Evolutionary conservation across 1,139 yeast species (phyloP), one percentile per base, ranked within the genome.

Genomic region (Saccharomyces hybrid): DNA sequence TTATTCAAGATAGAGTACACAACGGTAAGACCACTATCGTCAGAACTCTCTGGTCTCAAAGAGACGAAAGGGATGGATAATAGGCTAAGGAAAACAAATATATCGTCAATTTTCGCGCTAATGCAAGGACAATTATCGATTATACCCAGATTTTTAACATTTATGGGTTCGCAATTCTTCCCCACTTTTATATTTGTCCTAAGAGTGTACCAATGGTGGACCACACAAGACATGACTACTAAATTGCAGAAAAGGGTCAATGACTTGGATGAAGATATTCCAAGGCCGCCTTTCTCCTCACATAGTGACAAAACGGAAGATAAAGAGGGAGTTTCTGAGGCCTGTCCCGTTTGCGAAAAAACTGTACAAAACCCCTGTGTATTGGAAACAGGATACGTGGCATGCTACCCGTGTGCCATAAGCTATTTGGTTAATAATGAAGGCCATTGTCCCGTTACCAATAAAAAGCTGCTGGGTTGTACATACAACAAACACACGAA

Each of bases 181-280:
- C 98, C 98, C 0, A 78, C 87, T 0, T 77, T 32, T n/a, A 32
- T 32, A 32, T 32, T 32, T 16, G 8, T 32, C 6, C 38, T 32
- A 16, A 32, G 38, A 70, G 89, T 93, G 62, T 77, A 90, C 52
- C 98, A 93, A 69, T 91, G 98, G 98, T 91, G 97, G 96, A 84
- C 85, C 58, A 81, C 88, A 48, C 83, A 91, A 16, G 89, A 87
- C 59, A 80, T 89, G 63, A 84, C 89, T 0, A 73, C 78, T 5
- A 83, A 83, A 62, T 70, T 88, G 9, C 80, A 80, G 60, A 79
- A 77, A 51, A 78, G 77, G 54, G 75, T 83, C 5, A 77, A 78
- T 54, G 70, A 70, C 8, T 68, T 81, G 44, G 82, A 80, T 55
- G 74, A 74, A 48, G 75, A 78, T 26, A 72, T 83, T 34, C 88